Evolutionary conservation across 2,329 filamentous ascomycete species (phyloP).

Genomic region (Neocucurbitaria cava): DNA sequence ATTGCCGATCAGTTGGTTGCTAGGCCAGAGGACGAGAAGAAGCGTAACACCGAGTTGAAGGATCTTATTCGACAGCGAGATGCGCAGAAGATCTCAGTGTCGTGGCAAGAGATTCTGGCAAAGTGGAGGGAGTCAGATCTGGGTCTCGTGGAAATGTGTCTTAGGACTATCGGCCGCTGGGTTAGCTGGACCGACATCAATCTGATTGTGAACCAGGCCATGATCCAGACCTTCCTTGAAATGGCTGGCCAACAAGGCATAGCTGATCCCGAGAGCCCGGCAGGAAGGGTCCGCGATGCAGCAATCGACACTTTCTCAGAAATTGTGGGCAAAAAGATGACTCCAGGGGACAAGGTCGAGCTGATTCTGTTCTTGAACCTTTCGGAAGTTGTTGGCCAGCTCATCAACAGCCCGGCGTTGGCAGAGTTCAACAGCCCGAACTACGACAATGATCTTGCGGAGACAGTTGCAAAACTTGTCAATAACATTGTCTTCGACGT

Average conservation of each 20-base stretch:
- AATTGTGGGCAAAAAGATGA: slow-evolving; percentile 98
- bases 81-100: slow-evolving; percentile 83
- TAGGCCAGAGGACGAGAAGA: slow-evolving; percentile 78
- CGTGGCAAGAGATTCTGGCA: slow-evolving; percentile 89
- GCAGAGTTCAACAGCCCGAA: slow-evolving; percentile 79
- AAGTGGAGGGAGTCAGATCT: slow-evolving; percentile 73
- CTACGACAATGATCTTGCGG: slow-evolving; percentile 95
- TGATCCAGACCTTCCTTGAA: slow-evolving; percentile 84
- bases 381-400: slow-evolving; percentile 81
- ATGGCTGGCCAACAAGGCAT: slow-evolving; percentile 77
- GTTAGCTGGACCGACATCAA: slow-evolving; percentile 99
- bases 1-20: slow-evolving; percentile 91
- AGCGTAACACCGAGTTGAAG: slow-evolving; percentile 87
- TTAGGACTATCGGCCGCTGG: slow-evolving; percentile 95
- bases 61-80: slow-evolving; percentile 87
- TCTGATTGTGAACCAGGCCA: slow-evolving; percentile 80
- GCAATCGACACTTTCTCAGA: slow-evolving; percentile 96
- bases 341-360: slow-evolving; percentile 87
- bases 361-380: slow-evolving; percentile 92
- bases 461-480: slow-evolving; percentile 93
- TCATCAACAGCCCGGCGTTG: slow-evolving; percentile 82
- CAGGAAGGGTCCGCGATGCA: slow-evolving; percentile 83
- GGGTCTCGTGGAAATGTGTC: slow-evolving; percentile 83
- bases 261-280: slow-evolving; percentile 61
- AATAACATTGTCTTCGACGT: slow-evolving; percentile 90